phyloP scores from a whole-genome alignment of 257 asterid species.

The Lycium barbarum region DNA sequence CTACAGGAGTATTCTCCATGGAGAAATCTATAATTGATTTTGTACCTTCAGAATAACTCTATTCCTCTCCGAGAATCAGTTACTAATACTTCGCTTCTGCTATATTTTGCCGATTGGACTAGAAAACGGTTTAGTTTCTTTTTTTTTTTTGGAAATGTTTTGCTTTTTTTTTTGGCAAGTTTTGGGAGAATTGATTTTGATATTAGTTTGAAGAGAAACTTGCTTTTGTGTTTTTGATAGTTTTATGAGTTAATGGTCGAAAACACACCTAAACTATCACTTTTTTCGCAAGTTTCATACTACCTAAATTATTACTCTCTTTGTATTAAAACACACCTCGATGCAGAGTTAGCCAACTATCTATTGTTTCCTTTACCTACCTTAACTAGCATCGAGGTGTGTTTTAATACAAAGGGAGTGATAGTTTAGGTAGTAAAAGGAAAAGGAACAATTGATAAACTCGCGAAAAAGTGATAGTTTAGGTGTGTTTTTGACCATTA shows the following conservation, averaged over 20 bases:
- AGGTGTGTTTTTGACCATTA: too few relatives aligned
- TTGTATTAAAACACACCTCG: too few relatives aligned
- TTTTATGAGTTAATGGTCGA: not conserved
- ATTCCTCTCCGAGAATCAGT: slow-evolving; percentile 51
- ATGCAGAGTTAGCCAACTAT: too few relatives aligned
- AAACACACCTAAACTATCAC: too few relatives aligned
- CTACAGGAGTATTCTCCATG: slow-evolving; percentile 50
- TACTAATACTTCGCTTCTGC: not conserved
- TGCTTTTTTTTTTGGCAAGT: not conserved
- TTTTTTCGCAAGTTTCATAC: too few relatives aligned
- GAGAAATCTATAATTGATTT: slow-evolving; percentile 69
- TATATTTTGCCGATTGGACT: not conserved
- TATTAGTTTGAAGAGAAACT: not conserved
- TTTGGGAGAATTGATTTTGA: not conserved
- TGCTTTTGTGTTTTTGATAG: not conserved
- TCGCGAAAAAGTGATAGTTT: too few relatives aligned
- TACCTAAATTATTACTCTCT: too few relatives aligned
- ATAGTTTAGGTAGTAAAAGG: too few relatives aligned
- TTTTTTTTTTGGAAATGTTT: not conserved
- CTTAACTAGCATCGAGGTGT: too few relatives aligned
- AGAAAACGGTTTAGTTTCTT: not conserved
- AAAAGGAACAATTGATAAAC: too few relatives aligned
- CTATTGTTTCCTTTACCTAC: too few relatives aligned
- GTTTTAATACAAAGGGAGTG: too few relatives aligned
- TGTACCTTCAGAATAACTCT: slow-evolving; percentile 61